A percentile compares a stretch with the other conserved stretches of the same genome.
These are phyloP conservation scores for Urostyla sp. DNA, from an alignment of 73 alveolate species.

Conservation along the genomic window DNA sequence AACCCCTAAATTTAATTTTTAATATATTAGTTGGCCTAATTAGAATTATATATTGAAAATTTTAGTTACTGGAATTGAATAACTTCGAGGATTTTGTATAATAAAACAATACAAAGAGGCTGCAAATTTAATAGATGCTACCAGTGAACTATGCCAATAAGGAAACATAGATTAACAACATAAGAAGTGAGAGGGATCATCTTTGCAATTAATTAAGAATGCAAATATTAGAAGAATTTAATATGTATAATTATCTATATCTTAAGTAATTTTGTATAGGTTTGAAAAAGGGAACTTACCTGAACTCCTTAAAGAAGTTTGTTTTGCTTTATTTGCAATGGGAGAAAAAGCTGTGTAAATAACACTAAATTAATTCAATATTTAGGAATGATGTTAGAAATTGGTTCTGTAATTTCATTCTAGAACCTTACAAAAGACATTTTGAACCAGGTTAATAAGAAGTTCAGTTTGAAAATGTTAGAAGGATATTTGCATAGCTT, in stretches of 20 bases:
- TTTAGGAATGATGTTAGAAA: conserved; percentile 70
- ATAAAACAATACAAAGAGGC: conserved; percentile 93
- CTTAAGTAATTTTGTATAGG: conserved; percentile 48
- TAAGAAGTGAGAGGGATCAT: conserved; percentile 86
- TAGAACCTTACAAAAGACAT: conserved; percentile 85
- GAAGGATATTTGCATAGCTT: conserved; percentile 96
- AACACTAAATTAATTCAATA: not conserved
- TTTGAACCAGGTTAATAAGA: conserved; percentile 79
- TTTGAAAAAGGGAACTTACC: conserved; percentile 71
- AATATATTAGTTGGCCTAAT: too few relatives aligned
- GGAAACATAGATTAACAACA: conserved; percentile 80
- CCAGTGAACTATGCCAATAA: conserved; percentile 90
- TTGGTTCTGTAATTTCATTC: conserved; percentile 85
- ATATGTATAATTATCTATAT: conserved; percentile 33
- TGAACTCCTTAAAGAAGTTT: conserved; percentile 82
- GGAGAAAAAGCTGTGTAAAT: conserved; percentile 84
- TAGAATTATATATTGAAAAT: too few relatives aligned
- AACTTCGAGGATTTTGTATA: conserved; percentile 83
- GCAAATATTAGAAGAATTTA: conserved; percentile 83
- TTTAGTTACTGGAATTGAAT: conserved; percentile 92
- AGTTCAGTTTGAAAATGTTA: conserved; percentile 87
- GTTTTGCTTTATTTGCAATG: conserved; percentile 86
- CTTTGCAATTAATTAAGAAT: conserved; percentile 76
- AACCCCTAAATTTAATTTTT: too few relatives aligned
- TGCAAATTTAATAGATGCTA: conserved; percentile 93